Base-by-base conservation (phyloP, 2,329 filamentous ascomycete genomes). In the Coniochaeta sp. region DNA sequence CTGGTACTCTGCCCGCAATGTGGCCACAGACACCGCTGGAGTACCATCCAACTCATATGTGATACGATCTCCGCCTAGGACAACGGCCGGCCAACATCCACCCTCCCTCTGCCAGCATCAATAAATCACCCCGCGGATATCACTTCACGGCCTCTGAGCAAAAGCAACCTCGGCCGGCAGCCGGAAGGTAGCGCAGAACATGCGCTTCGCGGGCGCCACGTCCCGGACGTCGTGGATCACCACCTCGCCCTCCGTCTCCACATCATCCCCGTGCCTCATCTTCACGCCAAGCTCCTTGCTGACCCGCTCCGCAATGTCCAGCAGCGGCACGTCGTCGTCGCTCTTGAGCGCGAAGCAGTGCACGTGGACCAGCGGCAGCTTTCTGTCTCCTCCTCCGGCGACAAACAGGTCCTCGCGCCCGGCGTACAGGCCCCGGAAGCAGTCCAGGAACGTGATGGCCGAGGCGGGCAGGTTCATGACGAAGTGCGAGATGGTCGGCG, bases 381-480 rank as follows among this genome's bases (percentile, higher is more conserved):
- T 79, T 12, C 78, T 78, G 9, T 72, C 71, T 4, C 52, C 54
- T 2, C 0, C 84, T 88, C 83, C 73, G 1, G 87, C 85, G 30
- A 75, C 70, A 66, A 93, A 93, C 1, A 91, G 78, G 1, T 73
- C 63, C 71, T 92, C 86, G 26, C 85, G 80, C 3, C 86, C 86
- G n/a, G 83, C 76, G 71, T 97, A 98, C 17, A 96, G 74, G 4
- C 95, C 93, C 22, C 86, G 84, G 79, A 92, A 96, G 78, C 68
- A 70, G 59, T 79, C 78, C 24, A 97, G 81, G 71, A 99, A 99
- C 61, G 89, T 87, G 62, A 95, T 88, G 1, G 95, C 93, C 1
- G 87, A 89, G 1, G 93, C 95, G 0, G 95, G 95, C 17, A 99
- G 87, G 75, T 99, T 99, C 91, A 99, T 97, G 65, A 98, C 89